phyloP scores from a whole-genome alignment of 148 eudicot genomes.

The Hydrangea macrophylla region DNA sequence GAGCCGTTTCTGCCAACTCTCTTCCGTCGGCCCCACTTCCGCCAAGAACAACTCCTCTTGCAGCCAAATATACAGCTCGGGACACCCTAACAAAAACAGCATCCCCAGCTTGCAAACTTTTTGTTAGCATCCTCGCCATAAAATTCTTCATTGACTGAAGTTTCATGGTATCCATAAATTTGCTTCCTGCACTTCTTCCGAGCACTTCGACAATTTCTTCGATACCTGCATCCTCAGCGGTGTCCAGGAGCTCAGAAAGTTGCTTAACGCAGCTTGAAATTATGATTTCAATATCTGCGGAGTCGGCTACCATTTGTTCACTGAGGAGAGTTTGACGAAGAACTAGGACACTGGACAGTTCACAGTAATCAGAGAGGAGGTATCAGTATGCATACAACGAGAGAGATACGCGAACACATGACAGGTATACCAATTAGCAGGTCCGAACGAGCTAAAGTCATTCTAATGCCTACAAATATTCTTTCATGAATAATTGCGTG shows the following conservation, averaged over 20 bases:
- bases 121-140: slow-evolving; percentile 37
- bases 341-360: slow-evolving; percentile 43
- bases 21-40: slow-evolving; percentile 33
- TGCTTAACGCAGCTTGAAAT: slow-evolving; percentile 19
- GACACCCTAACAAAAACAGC: slow-evolving; percentile 43
- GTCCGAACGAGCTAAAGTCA: neutral
- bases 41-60: slow-evolving; percentile 47
- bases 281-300: slow-evolving; percentile 30
- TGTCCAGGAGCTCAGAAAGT: slow-evolving; percentile 34
- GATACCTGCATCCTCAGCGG: slow-evolving; percentile 32
- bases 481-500: no score
- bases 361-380: neutral
- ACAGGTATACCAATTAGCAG: neutral
- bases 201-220: slow-evolving; percentile 32
- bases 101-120: slow-evolving; percentile 55
- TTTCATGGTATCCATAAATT: slow-evolving; percentile 12
- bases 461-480: neutral
- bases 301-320: slow-evolving; percentile 28
- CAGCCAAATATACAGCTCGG: slow-evolving; percentile 42
- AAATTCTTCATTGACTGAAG: slow-evolving; percentile 29
- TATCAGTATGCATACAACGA: neutral
- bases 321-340: slow-evolving; percentile 47
- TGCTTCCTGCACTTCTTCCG: slow-evolving; percentile 10
- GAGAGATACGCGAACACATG: neutral
- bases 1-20: slow-evolving; percentile 33